Conservation (phyloP, 192 early-diverging fungal genomes). For the Lobulomyces angularis region DNA sequence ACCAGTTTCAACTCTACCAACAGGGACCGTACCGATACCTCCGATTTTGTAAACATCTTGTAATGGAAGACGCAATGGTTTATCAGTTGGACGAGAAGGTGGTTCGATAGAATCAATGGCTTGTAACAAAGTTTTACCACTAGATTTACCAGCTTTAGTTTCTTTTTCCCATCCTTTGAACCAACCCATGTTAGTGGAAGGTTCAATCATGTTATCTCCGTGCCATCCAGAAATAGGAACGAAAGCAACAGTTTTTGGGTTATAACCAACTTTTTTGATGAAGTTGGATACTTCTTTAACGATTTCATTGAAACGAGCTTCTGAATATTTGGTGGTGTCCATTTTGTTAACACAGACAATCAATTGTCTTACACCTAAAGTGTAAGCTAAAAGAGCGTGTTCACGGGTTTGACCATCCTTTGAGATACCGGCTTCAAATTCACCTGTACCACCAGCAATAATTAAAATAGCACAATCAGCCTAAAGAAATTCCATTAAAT, state of each 20-base stretch:
- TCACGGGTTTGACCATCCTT: constrained; percentile 99
- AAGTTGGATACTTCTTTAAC: constrained; percentile 88
- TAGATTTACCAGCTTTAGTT: constrained; percentile 53
- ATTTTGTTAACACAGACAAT: constrained; percentile 99
- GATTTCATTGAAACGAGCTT: constrained; percentile 92
- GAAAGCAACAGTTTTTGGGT: constrained; percentile 83
- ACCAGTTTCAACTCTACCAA: constrained; percentile 96
- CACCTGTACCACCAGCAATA: constrained; percentile 81
- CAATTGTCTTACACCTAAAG: constrained; percentile 96
- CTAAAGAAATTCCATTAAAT: constrained; percentile 15
- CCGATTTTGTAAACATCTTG: constrained; percentile 98
- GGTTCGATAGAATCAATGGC: constrained; percentile 92
- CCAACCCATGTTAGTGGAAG: constrained; percentile 88
- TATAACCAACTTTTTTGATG: constrained; percentile 97
- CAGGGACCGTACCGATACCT: constrained; percentile 92
- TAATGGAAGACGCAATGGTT: constrained; percentile 93
- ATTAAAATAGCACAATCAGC: constrained; percentile 96
- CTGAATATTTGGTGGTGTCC: constrained; percentile 92
- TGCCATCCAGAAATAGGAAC: constrained; percentile 97
- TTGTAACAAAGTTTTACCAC: constrained; percentile 76
- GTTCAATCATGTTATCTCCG: constrained; percentile 97
- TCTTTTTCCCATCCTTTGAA: constrained; percentile 96
- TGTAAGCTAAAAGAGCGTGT: constrained; percentile 95
- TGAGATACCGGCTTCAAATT: constrained; percentile 95
- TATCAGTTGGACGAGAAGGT: constrained; percentile 77